Evolutionary conservation across 352 stramenopile species (phyloP).

Genomic region (Phytophthora hybrid): DNA sequence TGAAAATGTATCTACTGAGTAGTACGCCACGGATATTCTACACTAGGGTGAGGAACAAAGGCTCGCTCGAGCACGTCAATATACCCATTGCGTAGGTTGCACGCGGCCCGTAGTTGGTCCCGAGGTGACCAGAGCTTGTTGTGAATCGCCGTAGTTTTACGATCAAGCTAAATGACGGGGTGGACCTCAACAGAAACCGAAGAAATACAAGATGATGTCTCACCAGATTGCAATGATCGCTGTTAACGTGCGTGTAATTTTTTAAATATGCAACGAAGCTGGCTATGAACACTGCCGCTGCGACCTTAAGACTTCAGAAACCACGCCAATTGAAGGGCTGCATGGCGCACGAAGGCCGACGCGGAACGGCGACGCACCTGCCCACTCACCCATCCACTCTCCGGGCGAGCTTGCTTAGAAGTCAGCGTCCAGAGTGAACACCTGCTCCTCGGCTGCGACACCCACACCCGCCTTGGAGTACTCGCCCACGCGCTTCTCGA

Average conservation of each 20-base stretch:
- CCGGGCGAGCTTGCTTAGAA: constrained; percentile 75
- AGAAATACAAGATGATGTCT: no score
- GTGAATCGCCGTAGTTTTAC: no score
- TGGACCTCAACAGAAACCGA: no score
- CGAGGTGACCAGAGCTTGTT: no score
- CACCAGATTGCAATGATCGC: neutral
- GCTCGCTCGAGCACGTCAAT: no score
- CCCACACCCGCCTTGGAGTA: constrained; percentile 98
- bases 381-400: neutral
- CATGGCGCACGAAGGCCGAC: constrained; percentile 32
- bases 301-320: neutral
- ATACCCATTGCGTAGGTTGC: no score
- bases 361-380: constrained; percentile 73
- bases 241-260: neutral
- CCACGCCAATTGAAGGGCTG: neutral
- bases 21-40: no score
- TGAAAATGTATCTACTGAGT: no score
- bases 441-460: constrained; percentile 86
- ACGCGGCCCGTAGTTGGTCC: no score
- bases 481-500: constrained; percentile 98
- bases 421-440: constrained; percentile 94
- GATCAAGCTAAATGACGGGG: no score
- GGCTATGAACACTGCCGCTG: neutral
- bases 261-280: constrained; percentile 1
- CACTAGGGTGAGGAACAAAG: no score